Percentiles rank a stretch among this genome's conserved stretches.
These are phyloP conservation scores for Passiflora organensis DNA, from an alignment of 345 rosid species.

Conservation along the genomic window DNA sequence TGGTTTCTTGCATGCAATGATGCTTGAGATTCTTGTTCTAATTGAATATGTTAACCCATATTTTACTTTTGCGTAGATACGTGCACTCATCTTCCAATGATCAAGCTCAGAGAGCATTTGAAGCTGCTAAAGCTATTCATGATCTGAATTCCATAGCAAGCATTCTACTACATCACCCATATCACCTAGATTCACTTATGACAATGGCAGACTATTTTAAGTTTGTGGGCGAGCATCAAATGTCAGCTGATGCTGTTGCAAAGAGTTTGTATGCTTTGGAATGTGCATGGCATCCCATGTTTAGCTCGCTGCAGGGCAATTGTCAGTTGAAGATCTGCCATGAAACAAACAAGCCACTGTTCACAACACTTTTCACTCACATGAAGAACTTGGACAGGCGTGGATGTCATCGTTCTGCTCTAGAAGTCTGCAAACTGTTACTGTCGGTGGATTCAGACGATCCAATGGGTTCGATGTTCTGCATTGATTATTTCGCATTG, in stretches of 20 bases:
- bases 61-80: slow-evolving; percentile 35
- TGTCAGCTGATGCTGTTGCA: slow-evolving; percentile 75
- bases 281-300: slow-evolving; percentile 89
- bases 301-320: slow-evolving; percentile 65
- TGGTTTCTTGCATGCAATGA: too few species aligned
- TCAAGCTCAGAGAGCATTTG: slow-evolving; percentile 72
- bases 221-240: slow-evolving; percentile 75
- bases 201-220: slow-evolving; percentile 89
- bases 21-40: neutral
- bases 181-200: slow-evolving; percentile 85
- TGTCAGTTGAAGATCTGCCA: slow-evolving; percentile 66
- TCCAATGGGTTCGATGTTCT: slow-evolving; percentile 82
- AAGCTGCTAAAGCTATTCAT: slow-evolving; percentile 78
- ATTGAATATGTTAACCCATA: slow-evolving; percentile 2
- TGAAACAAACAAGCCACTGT: slow-evolving; percentile 75
- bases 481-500: slow-evolving; percentile 80
- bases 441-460: slow-evolving; percentile 73
- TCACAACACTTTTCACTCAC: slow-evolving; percentile 67
- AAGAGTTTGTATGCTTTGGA: slow-evolving; percentile 80
- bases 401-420: slow-evolving; percentile 86
- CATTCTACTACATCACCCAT: slow-evolving; percentile 58
- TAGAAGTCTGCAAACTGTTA: slow-evolving; percentile 84
- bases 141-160: slow-evolving; percentile 77
- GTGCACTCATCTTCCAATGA: slow-evolving; percentile 52
- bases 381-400: slow-evolving; percentile 86